These are phyloP conservation scores for Byssoonygena ceratinophila DNA, from an alignment of 2,329 filamentous ascomycete genomes.

Conservation along the genomic window DNA sequence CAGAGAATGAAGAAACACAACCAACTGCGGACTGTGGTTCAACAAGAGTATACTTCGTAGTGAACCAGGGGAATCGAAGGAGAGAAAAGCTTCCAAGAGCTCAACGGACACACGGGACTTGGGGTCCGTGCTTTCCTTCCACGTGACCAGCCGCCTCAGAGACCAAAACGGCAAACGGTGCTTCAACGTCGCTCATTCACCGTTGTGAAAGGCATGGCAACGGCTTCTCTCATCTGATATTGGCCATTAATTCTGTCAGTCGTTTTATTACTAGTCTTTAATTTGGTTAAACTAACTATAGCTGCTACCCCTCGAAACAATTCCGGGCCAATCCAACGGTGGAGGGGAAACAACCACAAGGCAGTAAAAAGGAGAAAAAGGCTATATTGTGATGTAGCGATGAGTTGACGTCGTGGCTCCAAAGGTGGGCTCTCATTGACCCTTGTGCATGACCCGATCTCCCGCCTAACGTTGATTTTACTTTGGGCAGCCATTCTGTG, in stretches of 20 bases:
- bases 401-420: conserved; percentile 9
- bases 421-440: not conserved
- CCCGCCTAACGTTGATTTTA: not conserved
- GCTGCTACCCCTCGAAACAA: no score
- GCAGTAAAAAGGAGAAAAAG: not conserved
- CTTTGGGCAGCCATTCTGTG: conserved; percentile 8
- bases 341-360: not conserved
- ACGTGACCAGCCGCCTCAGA: no score
- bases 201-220: no score
- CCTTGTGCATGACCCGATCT: not conserved
- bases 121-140: no score
- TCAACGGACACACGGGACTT: no score
- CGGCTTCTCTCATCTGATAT: not conserved
- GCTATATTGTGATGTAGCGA: conserved; percentile 1
- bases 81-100: not conserved
- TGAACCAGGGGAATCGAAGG: not conserved
- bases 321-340: not conserved
- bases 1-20: not conserved
- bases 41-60: not conserved
- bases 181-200: no score
- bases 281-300: no score
- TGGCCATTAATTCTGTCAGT: not conserved
- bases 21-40: conserved; percentile 7
- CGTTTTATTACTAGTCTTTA: not conserved
- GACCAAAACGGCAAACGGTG: no score